These are phyloP conservation scores for Arthrobotrys pseudoclavata DNA, from an alignment of 2,329 filamentous ascomycete genomes.

Conservation along the genomic window DNA sequence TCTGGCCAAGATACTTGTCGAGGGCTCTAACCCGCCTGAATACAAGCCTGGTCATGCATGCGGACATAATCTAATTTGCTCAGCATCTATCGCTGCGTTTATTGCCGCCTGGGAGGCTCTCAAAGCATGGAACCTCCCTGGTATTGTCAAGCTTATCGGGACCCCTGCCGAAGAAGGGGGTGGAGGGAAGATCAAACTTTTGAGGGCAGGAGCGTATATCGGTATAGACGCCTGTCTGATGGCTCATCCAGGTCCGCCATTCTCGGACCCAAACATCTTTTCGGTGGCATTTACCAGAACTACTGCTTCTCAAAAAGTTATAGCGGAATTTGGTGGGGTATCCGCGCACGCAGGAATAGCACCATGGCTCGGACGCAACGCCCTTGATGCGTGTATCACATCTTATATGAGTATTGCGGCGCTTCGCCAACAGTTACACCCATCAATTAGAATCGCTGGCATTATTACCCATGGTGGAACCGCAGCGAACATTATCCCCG, in stretches of 20 bases:
- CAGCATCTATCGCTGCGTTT: slow-evolving; percentile 66
- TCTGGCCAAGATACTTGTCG: slow-evolving; percentile 61
- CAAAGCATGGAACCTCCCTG: slow-evolving; percentile 14
- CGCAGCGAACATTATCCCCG: slow-evolving; percentile 73
- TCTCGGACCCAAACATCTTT: slow-evolving; percentile 31
- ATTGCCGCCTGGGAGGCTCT: slow-evolving; percentile 63
- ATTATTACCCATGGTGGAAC: slow-evolving; percentile 71
- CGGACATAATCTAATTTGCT: slow-evolving; percentile 68
- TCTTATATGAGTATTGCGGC: slow-evolving; percentile 69
- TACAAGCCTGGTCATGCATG: slow-evolving; percentile 68
- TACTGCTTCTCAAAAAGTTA: slow-evolving; percentile 65
- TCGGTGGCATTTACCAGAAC: slow-evolving; percentile 60
- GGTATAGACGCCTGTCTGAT: slow-evolving; percentile 67
- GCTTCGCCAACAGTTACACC: slow-evolving; percentile 72
- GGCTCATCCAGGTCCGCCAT: slow-evolving; percentile 65
- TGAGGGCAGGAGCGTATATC: slow-evolving; percentile 67
- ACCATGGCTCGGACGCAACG: slow-evolving; percentile 75
- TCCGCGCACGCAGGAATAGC: slow-evolving; percentile 72
- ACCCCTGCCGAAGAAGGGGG: slow-evolving; percentile 68
- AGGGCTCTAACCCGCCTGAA: slow-evolving; percentile 65
- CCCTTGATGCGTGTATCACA: slow-evolving; percentile 72
- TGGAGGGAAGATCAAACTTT: slow-evolving; percentile 68
- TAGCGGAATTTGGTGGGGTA: slow-evolving; percentile 69
- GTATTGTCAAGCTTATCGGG: slow-evolving; percentile 64
- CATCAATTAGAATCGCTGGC: slow-evolving; percentile 71